Evolutionary conservation across 352 stramenopile species (phyloP).

Genomic region (Pythium brachiatum): DNA sequence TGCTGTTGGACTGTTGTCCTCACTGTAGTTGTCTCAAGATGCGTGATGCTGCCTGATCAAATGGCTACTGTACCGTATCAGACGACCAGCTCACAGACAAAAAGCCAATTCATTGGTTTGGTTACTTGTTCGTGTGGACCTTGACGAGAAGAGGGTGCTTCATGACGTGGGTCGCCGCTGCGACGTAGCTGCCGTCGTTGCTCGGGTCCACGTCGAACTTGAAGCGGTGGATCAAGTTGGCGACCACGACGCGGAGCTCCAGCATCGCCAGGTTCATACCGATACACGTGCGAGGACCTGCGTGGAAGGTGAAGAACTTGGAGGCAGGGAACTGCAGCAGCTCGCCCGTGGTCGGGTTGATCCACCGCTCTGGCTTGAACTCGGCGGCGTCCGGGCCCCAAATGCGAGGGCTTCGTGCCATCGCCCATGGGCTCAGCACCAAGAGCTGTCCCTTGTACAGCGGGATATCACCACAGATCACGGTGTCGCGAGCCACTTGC

Average conservation of each 20-base stretch:
- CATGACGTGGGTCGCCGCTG: slow-evolving; percentile 3
- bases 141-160: slow-evolving; percentile 12
- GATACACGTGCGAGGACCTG: slow-evolving; percentile 39
- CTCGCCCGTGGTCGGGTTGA: slow-evolving; percentile 20
- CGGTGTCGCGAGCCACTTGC: slow-evolving; percentile 54
- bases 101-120: no score
- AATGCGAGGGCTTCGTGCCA: slow-evolving; percentile 24
- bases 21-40: no score
- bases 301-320: slow-evolving; percentile 40
- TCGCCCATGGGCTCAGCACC: slow-evolving; percentile 29
- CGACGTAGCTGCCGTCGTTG: slow-evolving; percentile 14
- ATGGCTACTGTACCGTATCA: no score
- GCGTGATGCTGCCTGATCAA: no score
- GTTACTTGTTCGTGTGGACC: neutral
- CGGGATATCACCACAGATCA: slow-evolving; percentile 28
- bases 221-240: slow-evolving; percentile 11
- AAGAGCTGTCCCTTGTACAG: slow-evolving; percentile 24
- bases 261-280: slow-evolving; percentile 27
- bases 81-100: no score
- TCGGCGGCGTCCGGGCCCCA: neutral
- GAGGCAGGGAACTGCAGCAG: slow-evolving; percentile 8
- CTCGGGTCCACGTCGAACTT: slow-evolving; percentile 5
- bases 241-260: slow-evolving; percentile 6
- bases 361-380: slow-evolving; percentile 36
- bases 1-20: no score